A percentile compares a stretch with the other conserved stretches of the same genome.
Evolutionary conservation across 805 yeast species (phyloP).

Genomic region (Pichia californica): DNA sequence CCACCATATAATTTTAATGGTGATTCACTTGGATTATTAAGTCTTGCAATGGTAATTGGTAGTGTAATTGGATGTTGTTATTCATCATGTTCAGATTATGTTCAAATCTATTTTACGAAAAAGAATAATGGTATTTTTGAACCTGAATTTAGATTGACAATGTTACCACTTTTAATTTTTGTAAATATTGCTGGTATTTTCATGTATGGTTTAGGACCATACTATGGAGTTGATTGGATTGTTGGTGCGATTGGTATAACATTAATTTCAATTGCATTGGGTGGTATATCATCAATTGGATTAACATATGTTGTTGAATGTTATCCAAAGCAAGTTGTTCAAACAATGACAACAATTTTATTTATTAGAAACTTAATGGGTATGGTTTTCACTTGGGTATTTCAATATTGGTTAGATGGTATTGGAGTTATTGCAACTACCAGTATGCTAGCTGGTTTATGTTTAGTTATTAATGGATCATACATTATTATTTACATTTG

Average conservation of each 20-base stretch:
- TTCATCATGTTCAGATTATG: neutral
- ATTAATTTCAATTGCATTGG: neutral
- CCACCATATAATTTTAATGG: constrained; percentile 2
- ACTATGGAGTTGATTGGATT: constrained; percentile 1
- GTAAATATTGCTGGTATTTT: neutral
- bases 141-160: constrained; percentile 2
- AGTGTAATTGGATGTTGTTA: neutral
- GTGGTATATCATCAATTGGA: neutral
- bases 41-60: constrained; percentile 3
- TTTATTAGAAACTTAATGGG: constrained; percentile 4
- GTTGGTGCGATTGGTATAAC: constrained; percentile 5
- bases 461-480: neutral
- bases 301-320: constrained; percentile 3
- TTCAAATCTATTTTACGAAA: constrained; percentile 1
- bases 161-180: neutral
- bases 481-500: neutral
- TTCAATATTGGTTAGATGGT: constrained; percentile 5
- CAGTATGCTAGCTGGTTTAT: constrained; percentile 1
- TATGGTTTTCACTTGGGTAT: constrained; percentile 3
- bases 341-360: neutral
- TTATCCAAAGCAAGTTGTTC: constrained; percentile 1
- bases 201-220: constrained; percentile 4
- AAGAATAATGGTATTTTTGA: constrained; percentile 7
- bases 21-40: constrained; percentile 1
- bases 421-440: constrained; percentile 1